Conservation (phyloP, 805 yeast genomes). For the Candida peoriensis region DNA sequence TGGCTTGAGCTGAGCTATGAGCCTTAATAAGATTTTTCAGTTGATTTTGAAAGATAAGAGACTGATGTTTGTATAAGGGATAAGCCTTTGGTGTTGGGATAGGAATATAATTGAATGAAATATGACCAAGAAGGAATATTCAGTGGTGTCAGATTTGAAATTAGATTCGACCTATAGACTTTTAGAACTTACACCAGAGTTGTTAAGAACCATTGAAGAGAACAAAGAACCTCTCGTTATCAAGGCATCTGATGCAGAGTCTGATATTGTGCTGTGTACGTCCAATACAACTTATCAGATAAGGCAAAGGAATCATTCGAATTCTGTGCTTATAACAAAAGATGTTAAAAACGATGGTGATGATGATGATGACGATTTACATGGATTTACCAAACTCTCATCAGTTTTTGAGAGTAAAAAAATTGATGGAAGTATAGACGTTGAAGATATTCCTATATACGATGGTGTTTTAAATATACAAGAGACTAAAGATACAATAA, state of each 20-base stretch:
- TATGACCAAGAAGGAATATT: slow-evolving; percentile 1
- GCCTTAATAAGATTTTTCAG: no score
- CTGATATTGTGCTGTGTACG: slow-evolving; percentile 60
- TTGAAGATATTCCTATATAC: slow-evolving; percentile 31
- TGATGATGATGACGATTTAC: slow-evolving; percentile 20
- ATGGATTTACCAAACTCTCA: slow-evolving; percentile 31
- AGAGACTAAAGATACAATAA: slow-evolving; percentile 1
- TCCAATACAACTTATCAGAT: slow-evolving; percentile 52
- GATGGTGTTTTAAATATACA: slow-evolving; percentile 25
- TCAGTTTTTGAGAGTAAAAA: slow-evolving; percentile 34
- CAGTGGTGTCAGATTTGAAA: slow-evolving; percentile 5
- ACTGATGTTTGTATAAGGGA: no score
- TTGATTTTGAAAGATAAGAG: no score
- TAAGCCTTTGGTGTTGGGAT: neutral
- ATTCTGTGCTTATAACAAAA: slow-evolving; percentile 59
- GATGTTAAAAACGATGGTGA: slow-evolving; percentile 20
- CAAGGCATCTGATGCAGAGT: slow-evolving; percentile 26
- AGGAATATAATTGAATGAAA: neutral
- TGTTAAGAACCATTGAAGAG: slow-evolving; percentile 33
- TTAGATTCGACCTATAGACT: slow-evolving; percentile 38
- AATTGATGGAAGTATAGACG: slow-evolving; percentile 29
- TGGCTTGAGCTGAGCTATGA: no score
- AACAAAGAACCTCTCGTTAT: slow-evolving; percentile 19
- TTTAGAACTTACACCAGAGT: slow-evolving; percentile 47
- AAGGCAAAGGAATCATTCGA: slow-evolving; percentile 82